Evolutionary conservation across 345 rosid species (phyloP).

Genomic region (Excoecaria cochinchinensis): DNA sequence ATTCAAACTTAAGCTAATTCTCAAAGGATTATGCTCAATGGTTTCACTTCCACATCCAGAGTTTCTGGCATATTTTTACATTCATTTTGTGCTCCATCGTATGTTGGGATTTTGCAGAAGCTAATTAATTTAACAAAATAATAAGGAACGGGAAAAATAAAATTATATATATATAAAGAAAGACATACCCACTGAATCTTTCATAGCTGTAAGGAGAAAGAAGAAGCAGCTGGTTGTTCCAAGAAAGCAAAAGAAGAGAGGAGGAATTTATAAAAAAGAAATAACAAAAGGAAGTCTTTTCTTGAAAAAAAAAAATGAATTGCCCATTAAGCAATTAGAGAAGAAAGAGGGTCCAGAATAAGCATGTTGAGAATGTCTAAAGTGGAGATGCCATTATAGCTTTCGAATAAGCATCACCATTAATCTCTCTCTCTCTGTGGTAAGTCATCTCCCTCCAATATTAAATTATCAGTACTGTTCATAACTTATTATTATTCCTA

Average conservation of each 20-base stretch:
- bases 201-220: slow-evolving; percentile 13
- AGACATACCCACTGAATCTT: slow-evolving; percentile 15
- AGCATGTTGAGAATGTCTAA: slow-evolving; percentile 5
- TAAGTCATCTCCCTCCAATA: not conserved
- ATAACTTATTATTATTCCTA: not conserved
- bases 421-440: not conserved
- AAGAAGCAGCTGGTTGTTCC: slow-evolving; percentile 11
- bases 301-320: not conserved
- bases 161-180: not conserved
- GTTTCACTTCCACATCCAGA: not conserved
- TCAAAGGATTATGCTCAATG: not conserved
- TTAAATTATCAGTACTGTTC: not conserved
- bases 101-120: not conserved
- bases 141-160: not conserved
- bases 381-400: slow-evolving; percentile 30
- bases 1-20: not conserved
- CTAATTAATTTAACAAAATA: not conserved
- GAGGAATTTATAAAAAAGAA: not conserved
- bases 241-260: not conserved
- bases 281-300: not conserved
- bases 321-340: slow-evolving; percentile 2
- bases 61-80: not conserved
- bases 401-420: not conserved
- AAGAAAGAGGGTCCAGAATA: slow-evolving; percentile 7
- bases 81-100: not conserved